Evolutionary conservation across 140 eudicot species (phyloP).

Genomic region (Flaveria floridana): DNA sequence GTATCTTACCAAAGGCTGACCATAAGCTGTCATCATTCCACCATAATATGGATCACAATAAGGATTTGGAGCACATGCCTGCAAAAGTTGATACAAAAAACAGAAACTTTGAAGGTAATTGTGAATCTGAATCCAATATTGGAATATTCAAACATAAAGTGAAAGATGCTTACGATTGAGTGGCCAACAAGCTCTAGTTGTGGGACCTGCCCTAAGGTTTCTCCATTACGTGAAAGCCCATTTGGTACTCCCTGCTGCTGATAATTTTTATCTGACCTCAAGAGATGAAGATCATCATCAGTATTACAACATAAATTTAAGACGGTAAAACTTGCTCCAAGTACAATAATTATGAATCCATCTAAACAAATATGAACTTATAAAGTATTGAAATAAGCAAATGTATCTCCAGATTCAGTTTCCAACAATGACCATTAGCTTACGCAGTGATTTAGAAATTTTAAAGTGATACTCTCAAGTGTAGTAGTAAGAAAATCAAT

Average conservation of each 20-base stretch:
- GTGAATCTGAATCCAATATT: neutral
- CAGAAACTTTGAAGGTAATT: slow-evolving; percentile 8
- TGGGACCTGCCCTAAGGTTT: slow-evolving; percentile 51
- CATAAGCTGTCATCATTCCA: slow-evolving; percentile 82
- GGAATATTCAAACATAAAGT: neutral
- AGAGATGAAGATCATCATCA: slow-evolving; percentile 25
- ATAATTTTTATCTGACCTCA: slow-evolving; percentile 41
- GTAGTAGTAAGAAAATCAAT: slow-evolving; percentile 5
- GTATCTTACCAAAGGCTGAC: slow-evolving; percentile 67
- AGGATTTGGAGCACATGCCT: slow-evolving; percentile 81
- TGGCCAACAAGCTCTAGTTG: slow-evolving; percentile 75
- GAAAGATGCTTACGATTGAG: slow-evolving; percentile 54
- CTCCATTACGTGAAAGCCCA: slow-evolving; percentile 40
- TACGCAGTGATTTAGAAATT: neutral
- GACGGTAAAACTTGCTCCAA: slow-evolving; percentile 13
- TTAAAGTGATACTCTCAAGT: neutral
- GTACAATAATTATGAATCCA: neutral
- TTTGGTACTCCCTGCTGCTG: slow-evolving; percentile 45
- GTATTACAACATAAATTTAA: slow-evolving; percentile 13
- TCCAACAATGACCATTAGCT: neutral
- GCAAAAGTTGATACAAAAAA: slow-evolving; percentile 19
- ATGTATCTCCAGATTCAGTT: neutral
- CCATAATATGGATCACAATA: slow-evolving; percentile 66
- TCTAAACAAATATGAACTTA: neutral
- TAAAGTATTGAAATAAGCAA: neutral